A percentile compares a stretch with the other conserved stretches of the same genome.
phyloP scores from a whole-genome alignment of 2,329 filamentous ascomycete genomes.

The Nemania sp. region DNA sequence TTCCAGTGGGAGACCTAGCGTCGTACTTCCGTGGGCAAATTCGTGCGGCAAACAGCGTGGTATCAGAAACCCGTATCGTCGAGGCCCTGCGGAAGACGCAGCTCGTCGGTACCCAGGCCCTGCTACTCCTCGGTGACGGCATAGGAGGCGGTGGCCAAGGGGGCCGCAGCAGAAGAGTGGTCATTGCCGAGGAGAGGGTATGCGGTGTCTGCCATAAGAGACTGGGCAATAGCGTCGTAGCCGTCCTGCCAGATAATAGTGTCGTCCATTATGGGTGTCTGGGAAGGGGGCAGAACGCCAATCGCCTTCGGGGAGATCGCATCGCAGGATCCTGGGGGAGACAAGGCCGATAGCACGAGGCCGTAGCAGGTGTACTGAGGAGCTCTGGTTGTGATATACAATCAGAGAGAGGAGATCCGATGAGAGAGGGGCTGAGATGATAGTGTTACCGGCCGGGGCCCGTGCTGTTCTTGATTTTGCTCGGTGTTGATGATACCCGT shows the following conservation, averaged over 20 bases:
- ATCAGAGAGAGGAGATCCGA: no score
- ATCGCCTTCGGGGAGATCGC: slow-evolving; percentile 41
- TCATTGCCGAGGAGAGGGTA: slow-evolving; percentile 83
- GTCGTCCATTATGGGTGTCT: slow-evolving; percentile 84
- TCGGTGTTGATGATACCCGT: slow-evolving; percentile 31
- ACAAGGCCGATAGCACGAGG: slow-evolving; percentile 23
- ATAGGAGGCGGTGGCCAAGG: slow-evolving; percentile 53
- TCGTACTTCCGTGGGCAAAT: slow-evolving; percentile 93
- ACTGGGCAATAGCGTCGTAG: slow-evolving; percentile 86
- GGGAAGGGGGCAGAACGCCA: slow-evolving; percentile 44
- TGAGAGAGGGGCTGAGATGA: no score
- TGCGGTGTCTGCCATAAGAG: slow-evolving; percentile 94
- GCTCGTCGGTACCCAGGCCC: slow-evolving; percentile 74
- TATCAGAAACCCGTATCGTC: slow-evolving; percentile 80
- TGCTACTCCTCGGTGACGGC: slow-evolving; percentile 73
- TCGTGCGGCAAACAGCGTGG: slow-evolving; percentile 77
- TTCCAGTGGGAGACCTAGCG: slow-evolving; percentile 79
- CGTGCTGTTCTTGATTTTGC: slow-evolving; percentile 12
- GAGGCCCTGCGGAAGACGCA: slow-evolving; percentile 77
- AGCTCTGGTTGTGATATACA: no score
- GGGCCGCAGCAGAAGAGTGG: slow-evolving; percentile 67
- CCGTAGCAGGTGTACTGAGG: background rate
- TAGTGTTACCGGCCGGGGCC: no score
- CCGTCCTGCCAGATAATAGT: slow-evolving; percentile 81
- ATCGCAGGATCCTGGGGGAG: slow-evolving; percentile 39